Evolutionary conservation across 768 basidiomycete species (phyloP), one percentile per base, ranked within the genome.

Genomic region (Cantharellus cinnabarinus): DNA sequence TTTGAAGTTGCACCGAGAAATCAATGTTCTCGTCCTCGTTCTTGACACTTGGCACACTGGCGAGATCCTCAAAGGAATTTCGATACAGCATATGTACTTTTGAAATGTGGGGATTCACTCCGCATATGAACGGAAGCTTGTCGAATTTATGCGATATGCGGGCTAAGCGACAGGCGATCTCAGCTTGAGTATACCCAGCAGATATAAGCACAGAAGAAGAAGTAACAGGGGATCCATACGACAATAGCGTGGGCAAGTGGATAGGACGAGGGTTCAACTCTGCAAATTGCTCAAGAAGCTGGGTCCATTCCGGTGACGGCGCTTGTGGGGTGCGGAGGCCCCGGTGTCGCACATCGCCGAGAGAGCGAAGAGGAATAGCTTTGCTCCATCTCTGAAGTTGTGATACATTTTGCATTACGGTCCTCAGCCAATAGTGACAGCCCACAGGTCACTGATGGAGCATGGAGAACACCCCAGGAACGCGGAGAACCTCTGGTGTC

Each of bases 41-140:
- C 39, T 71, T 77, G 58, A 89, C 78, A 1, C 74, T 71, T 4
- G 81, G 79, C 66, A 85, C 79, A 29, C 74, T 80, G 15, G 83
- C 81, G 42, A 89, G 73, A 66, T 77, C 78, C 56, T 75, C 71
- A 66, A 89, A 87, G 68, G 82, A 82, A 53, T 79, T 75, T 64
- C 77, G 74, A 70, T 86, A 83, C 3, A 82, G 75, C 59, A 80
- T 71, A 61, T 88, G 73, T 7, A 79, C 80, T 59, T 77, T 79
- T 2, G 83, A 75, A n/a, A 90, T 77, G 69, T 85, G 87, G 10
- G 88, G 88, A 68, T 90, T 90, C 57, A 84, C 88, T 29, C 86
- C 89, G 55, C 89, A 89, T 42, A 90, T 90, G 70, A 84, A 90
- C 0, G 88, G 88, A 40, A 90, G 75, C 0, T 75, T 71, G 66